Percentiles rank a stretch among this genome's conserved stretches.
These are phyloP conservation scores for Leccinum fibrillosum DNA, from an alignment of 768 basidiomycete species.

Conservation along the genomic window DNA sequence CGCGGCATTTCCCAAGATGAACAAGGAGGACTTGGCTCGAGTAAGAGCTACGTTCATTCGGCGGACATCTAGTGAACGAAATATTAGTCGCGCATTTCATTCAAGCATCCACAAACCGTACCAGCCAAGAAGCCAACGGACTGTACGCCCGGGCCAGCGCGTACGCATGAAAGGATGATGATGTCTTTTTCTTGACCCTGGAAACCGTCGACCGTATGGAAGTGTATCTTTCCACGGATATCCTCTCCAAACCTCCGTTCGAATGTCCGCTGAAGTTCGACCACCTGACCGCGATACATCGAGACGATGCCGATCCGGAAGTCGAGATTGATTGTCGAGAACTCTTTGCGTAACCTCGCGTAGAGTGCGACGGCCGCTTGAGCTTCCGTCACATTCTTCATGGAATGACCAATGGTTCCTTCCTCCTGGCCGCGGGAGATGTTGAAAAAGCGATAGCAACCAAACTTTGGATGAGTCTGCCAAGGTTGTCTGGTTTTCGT, in stretches of 20 bases:
- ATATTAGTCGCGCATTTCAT: slow-evolving; percentile 1
- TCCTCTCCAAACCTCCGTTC: slow-evolving; percentile 64
- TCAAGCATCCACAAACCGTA: slow-evolving; percentile 23
- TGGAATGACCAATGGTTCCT: slow-evolving; percentile 54
- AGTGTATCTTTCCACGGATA: slow-evolving; percentile 73
- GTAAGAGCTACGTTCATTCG: slow-evolving; percentile 99
- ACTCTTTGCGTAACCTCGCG: slow-evolving; percentile 64
- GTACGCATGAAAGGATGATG: slow-evolving; percentile 95
- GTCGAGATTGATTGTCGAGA: slow-evolving; percentile 49
- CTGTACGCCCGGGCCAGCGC: slow-evolving; percentile 81
- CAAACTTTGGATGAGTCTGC: slow-evolving; percentile 77
- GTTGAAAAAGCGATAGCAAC: slow-evolving; percentile 89
- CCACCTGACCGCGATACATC: slow-evolving; percentile 91
- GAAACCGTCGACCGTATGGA: slow-evolving; percentile 98
- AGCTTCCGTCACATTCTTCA: slow-evolving; percentile 74
- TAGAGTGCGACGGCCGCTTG: slow-evolving; percentile 77
- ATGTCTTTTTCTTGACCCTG: slow-evolving; percentile 99
- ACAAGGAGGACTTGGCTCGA: slow-evolving; percentile 92
- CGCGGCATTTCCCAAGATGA: slow-evolving; percentile 86
- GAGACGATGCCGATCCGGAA: slow-evolving; percentile 73
- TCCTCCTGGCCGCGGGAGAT: slow-evolving; percentile 65
- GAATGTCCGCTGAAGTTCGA: slow-evolving; percentile 70
- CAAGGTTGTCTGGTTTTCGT: slow-evolving; percentile 78
- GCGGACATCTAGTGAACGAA: slow-evolving; percentile 51
- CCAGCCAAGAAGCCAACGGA: slow-evolving; percentile 88